Evolutionary conservation across 2,329 filamentous ascomycete genomes (phyloP), one percentile per base, ranked within the genome.

Genomic region (Zasmidium angulare): DNA sequence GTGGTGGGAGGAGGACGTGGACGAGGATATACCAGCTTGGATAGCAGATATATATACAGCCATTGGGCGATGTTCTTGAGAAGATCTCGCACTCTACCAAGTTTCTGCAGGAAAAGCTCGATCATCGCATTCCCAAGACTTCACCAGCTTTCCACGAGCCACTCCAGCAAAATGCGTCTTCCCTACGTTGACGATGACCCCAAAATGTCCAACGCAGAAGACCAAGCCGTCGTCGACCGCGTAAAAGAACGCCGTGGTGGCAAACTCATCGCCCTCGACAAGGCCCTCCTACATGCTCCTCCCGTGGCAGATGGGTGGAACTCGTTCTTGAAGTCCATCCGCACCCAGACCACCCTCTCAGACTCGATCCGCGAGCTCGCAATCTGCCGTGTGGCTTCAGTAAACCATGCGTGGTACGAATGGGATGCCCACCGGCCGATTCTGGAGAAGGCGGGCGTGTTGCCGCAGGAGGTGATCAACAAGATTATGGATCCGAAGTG

Each of bases 361-460:
- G 72, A 76, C 2, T 73, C 74, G 66, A 71, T 91, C 55, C 86
- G 89, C 65, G 91, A 96, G 78, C 80, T 93, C 19, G 88, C 89
- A 65, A 93, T 96, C 67, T 91, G 86, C 69, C 84, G 91, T 51
- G 89, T 96, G 14, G 91, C 91, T 12, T 86, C 89, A 17, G 83
- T 91, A 68, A 96, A 96, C 75, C 76, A 82, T 19, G 91, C 91
- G 1, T 91, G 89, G 86, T 96, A 92, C 75, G 91, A 96, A 74
- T 96, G 90, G 91, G 83, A 78, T 36, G 85, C 90, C 56, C 91
- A 96, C 72, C 87, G 86, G 17, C 90, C 90, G 1, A 70, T 80
- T 2, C 79, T 93, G 14, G 86, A 82, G 0, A 85, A 88, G 7
- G 82, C 90, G 20, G 84, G 80, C 0, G 86, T 87, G 3, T 81